Evolutionary conservation across 129 eudicot genomes (phyloP), one percentile per base, ranked within the genome.

Genomic region (Ambrosia artemisiifolia): DNA sequence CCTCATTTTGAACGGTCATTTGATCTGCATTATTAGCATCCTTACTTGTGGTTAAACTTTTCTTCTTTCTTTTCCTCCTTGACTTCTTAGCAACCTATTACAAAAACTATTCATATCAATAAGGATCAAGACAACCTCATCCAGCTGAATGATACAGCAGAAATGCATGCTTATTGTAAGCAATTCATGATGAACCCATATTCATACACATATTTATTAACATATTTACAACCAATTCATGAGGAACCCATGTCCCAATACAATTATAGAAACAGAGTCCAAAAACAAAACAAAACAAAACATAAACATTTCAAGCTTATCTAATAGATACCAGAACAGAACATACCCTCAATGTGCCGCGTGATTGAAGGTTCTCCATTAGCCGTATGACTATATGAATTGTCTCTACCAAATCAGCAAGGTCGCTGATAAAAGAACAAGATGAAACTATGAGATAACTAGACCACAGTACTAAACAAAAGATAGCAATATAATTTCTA

Each of bases 351-450:
- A 90, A 84, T 62, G 94, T 79, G 64, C 99, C 97, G 75, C 87
- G 96, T 74, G 91, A 81, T 74, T 90, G 97, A 70, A 95, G 99
- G 63, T 80, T 86, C 81, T 95, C 97, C 94, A 90, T 82, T 53
- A 95, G 88, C 68, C 96, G 83, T 69, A 95, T 69, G 74, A 90
- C 43, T 65, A 90, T 88, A 70, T 90, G 91, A 74, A 86, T 64
- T 57, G 84, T 84, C 77, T 95, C 99, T 53, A 95, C 88, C 86
- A 95, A 75, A 81, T 95, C 88, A 61, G 97, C 94, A 78, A 95
- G 97, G 81, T 95, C 93, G 69, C 99, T 95, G 77, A 42, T 50
- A 73, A 56, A 47, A 62, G 10, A 73, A 82, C 50, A 80, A 78
- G 64, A 62, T 35, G 16, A 77, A 65, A 65, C 33, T 34, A 72